Base-by-base conservation (phyloP, 1,284 basidiomycete genomes). In the Dichomitus squalens region DNA sequence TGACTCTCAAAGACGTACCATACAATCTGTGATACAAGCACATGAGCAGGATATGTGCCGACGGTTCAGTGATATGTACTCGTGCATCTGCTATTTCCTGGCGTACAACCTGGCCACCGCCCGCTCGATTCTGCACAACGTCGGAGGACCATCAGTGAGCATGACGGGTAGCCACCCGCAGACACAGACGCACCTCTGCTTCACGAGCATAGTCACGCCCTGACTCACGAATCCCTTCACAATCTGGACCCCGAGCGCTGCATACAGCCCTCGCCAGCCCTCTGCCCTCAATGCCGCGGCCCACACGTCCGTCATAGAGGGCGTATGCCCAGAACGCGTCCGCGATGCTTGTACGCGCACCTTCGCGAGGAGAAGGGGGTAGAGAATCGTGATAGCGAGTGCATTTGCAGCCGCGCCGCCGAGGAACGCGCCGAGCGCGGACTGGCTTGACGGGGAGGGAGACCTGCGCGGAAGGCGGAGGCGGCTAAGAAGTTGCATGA, bases 351-450 rank as follows among this genome's bases (percentile, higher is more conserved):
- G 82, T 2, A 84, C 72, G 2, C 82, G 77, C 14, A 81, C 84
- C 70, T 86, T 85, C 5, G 82, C 80, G 14, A 85, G 75, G 8
- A 85, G 80, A 18, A 85, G 71, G 0, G 84, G 82, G 64, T 85
- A 86, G 7, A 86, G 68, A 2, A 83, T 58, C 1, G 73, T 66
- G 7, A 77, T 71, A 0, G 82, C 80, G 6, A 65, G 48, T 14
- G 61, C 58, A 43, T 80, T 83, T 0, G 81, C 77, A n/a, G 80
- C 65, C 2, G 83, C 83, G 1, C 75, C 82, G 8, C 79, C 79
- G 18, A 84, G 55, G 65, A 86, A 86, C 1, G 80, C 79, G 58
- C 80, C 74, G 7, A 67, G 59, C 1, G 79, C 72, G 3, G 55
- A 49, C 11, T 49, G 38, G 5, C 11, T 7, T 4, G 47, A 27